Evolutionary conservation across 441 rosid genomes (phyloP).

Genomic region (Adansonia rubrostipa): DNA sequence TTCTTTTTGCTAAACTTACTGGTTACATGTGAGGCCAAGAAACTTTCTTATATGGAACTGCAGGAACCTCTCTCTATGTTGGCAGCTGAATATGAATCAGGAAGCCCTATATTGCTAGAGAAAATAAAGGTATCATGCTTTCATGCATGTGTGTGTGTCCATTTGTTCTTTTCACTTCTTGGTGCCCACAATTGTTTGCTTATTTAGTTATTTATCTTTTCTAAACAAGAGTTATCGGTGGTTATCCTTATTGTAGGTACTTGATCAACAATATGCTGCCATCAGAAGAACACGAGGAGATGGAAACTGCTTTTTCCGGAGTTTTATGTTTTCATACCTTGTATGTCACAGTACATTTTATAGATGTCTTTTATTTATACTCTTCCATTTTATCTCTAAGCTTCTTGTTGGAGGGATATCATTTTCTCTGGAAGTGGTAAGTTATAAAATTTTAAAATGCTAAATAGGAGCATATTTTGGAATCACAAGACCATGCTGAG

Average conservation of each 20-base stretch:
- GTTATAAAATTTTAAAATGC: slow-evolving; percentile 21
- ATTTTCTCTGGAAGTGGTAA: slow-evolving; percentile 18
- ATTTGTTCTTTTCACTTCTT: neutral
- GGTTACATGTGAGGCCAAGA: slow-evolving; percentile 2
- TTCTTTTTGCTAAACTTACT: slow-evolving; percentile 5
- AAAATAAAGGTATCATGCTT: slow-evolving; percentile 67
- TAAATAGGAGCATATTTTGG: slow-evolving; percentile 72
- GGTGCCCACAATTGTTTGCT: neutral
- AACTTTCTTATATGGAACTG: slow-evolving; percentile 27
- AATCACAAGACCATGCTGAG: slow-evolving; percentile 74
- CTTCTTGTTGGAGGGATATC: slow-evolving; percentile 28
- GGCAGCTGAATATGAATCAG: slow-evolving; percentile 73
- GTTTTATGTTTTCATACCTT: slow-evolving; percentile 90
- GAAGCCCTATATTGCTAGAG: slow-evolving; percentile 80
- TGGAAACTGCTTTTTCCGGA: slow-evolving; percentile 90
- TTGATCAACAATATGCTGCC: slow-evolving; percentile 59
- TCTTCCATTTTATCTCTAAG: slow-evolving; percentile 2
- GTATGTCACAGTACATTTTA: slow-evolving; percentile 44
- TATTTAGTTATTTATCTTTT: slow-evolving; percentile 1
- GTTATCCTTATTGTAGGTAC: slow-evolving; percentile 47
- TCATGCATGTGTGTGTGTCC: neutral
- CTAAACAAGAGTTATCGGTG: slow-evolving; percentile 12
- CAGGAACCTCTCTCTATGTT: slow-evolving; percentile 81
- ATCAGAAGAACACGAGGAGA: slow-evolving; percentile 92
- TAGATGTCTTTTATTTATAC: slow-evolving; percentile 7